Conservation (phyloP, 106 monocot genomes). For the Dendrobium nobile region DNA sequence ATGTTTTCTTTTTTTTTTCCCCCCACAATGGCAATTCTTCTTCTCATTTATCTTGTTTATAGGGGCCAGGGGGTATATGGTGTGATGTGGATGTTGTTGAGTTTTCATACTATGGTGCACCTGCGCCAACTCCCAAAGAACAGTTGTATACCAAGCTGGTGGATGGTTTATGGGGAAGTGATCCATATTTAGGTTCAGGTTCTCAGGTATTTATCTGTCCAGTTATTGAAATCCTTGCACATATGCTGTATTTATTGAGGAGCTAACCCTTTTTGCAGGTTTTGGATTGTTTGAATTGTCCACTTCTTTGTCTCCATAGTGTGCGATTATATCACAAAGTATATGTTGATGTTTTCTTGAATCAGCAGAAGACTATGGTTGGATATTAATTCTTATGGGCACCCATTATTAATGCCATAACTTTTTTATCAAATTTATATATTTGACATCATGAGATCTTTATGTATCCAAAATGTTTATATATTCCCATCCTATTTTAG, state of each 20-base stretch:
- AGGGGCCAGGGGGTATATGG: slow-evolving; percentile 96
- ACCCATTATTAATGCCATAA: too few species aligned
- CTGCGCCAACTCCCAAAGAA: slow-evolving; percentile 85
- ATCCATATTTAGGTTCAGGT: slow-evolving; percentile 87
- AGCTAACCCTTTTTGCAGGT: not conserved
- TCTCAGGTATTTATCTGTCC: slow-evolving; percentile 61
- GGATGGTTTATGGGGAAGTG: slow-evolving; percentile 87
- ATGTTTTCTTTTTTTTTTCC: not conserved
- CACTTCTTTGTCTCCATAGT: not conserved
- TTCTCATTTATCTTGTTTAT: slow-evolving; percentile 3
- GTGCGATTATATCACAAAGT: too few species aligned
- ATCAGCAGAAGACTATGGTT: too few species aligned
- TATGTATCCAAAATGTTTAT: too few species aligned
- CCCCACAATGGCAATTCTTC: not conserved
- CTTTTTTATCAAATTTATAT: too few species aligned
- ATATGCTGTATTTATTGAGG: not conserved
- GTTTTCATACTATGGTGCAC: slow-evolving; percentile 94
- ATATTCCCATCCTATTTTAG: too few species aligned
- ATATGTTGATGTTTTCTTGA: too few species aligned
- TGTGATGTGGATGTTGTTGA: slow-evolving; percentile 98
- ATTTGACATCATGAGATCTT: too few species aligned
- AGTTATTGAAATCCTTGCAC: too few species aligned
- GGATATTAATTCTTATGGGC: too few species aligned
- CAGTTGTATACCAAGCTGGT: slow-evolving; percentile 82
- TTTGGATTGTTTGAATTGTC: not conserved